Evolutionary conservation across 192 early-diverging fungal species (phyloP), one percentile per base, ranked within the genome.

Genomic region (Mortierella claussenii): DNA sequence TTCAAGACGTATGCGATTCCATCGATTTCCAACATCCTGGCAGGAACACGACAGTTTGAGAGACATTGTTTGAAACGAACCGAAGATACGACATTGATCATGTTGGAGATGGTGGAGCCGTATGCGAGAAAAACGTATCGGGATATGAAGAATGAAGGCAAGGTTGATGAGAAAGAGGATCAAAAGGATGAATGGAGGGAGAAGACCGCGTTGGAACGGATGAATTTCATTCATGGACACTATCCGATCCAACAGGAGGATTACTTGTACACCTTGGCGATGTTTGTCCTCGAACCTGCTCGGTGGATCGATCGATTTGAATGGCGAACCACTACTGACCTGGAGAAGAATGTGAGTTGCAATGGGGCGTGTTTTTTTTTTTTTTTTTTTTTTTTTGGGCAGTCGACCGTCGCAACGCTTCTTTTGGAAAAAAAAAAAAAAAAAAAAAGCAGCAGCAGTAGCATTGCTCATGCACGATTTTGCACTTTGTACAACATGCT

Each of bases 221-320:
- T 85, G 15, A 85, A 85, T 32, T 69, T 73, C 23, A 67, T 85
- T 17, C 83, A 85, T 59, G 78, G 68, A 13, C 73, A 83, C 36
- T 83, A 85, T 23, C 20, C 21, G 6, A 85, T 83, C 37, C 54
- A 53, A 18, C 78, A 85, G 32, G 84, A 70, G 12, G 84, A 85
- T 43, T 81, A 65, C 27, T 57, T 83, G 15, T 83, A 79, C 60
- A 82, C 79, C 2, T 28, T 85, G 28, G 36, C 64, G 1, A 15
- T 79, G 28, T 83, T 81, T 59, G 30, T 81, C 8, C 9, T 56
- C 4, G 73, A 79, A 20, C 84, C 84, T 1, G 31, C 55, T 1
- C 37, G 44, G 12, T 83, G 52, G 56, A 34, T 85, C 6, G 33
- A 61, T 17, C 27, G 31, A 1, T 83, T 68, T 46, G 84, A 83